Conservation (phyloP, 2,329 filamentous ascomycete species). For the Blumeria graminis region DNA sequence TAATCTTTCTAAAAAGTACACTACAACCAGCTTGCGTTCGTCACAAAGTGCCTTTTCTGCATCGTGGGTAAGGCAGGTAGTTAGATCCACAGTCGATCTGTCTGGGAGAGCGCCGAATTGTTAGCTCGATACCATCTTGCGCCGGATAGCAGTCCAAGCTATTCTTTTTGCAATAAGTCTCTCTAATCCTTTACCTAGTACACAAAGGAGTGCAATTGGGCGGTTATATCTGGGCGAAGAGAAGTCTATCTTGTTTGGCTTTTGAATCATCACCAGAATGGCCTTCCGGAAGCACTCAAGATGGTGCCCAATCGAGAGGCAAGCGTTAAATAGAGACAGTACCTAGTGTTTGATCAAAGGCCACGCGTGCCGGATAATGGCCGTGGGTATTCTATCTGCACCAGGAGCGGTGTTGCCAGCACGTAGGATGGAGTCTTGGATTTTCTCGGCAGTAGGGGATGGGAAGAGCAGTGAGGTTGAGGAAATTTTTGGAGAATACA, state of each 20-base stretch:
- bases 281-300: background rate
- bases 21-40: no score
- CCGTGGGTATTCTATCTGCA: background rate
- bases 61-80: background rate
- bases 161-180: background rate
- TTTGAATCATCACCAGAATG: background rate
- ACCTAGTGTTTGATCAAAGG: background rate
- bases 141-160: background rate
- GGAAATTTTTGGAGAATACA: background rate
- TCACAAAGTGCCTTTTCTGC: background rate
- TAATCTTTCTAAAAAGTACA: no score
- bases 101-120: background rate
- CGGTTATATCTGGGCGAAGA: background rate
- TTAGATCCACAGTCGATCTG: background rate
- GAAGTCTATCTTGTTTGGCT: background rate
- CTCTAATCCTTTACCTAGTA: background rate
- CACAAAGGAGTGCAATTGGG: background rate
- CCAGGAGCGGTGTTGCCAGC: background rate
- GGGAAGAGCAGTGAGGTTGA: background rate
- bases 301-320: background rate
- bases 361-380: background rate
- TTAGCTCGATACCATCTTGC: background rate
- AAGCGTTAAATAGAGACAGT: background rate
- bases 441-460: background rate
- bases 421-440: background rate